Conservation (phyloP, 208 protist genomes). For the Acanthamoeba lugdunensis region DNA sequence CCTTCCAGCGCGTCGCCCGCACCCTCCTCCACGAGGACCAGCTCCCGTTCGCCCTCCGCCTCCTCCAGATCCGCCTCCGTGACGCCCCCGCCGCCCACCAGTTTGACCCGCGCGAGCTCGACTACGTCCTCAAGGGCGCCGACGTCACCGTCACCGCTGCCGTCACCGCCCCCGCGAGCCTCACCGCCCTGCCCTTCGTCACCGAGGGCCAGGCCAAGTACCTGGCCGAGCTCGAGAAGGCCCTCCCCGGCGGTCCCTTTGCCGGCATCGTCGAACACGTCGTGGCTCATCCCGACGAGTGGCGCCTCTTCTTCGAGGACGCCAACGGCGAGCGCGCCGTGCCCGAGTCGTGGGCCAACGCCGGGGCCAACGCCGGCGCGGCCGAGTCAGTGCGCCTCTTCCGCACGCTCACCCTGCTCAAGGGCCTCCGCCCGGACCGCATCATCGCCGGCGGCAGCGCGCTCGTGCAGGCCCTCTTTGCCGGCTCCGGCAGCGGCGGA, state of each 20-base stretch:
- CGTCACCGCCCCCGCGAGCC: not conserved
- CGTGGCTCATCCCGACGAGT: conserved; percentile 69
- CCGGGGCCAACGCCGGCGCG: not conserved
- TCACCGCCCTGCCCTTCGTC: conserved; percentile 20
- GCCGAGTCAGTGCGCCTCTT: conserved; percentile 62
- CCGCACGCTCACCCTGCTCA: conserved; percentile 85
- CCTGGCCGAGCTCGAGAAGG: conserved; percentile 62
- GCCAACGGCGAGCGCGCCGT: conserved; percentile 63
- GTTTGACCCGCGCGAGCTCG: conserved; percentile 74
- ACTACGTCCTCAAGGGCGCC: conserved; percentile 81
- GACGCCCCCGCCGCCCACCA: conserved; percentile 63
- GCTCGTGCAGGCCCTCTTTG: conserved; percentile 86
- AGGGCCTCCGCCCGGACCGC: conserved; percentile 86
- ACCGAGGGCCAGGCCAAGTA: conserved; percentile 61
- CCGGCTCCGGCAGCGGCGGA: not conserved
- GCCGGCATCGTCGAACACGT: conserved; percentile 72
- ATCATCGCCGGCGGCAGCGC: conserved; percentile 72
- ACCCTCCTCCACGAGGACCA: conserved; percentile 95
- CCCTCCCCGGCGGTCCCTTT: conserved; percentile 25
- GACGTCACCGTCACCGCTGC: conserved; percentile 67
- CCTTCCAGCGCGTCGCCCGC: conserved; percentile 84
- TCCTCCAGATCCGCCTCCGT: conserved; percentile 93
- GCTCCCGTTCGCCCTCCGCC: conserved; percentile 92
- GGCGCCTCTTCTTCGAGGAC: conserved; percentile 69
- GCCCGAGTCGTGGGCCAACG: conserved; percentile 54